Conservation (phyloP, 208 protist species). For the Wallacemonas collosoma region DNA sequence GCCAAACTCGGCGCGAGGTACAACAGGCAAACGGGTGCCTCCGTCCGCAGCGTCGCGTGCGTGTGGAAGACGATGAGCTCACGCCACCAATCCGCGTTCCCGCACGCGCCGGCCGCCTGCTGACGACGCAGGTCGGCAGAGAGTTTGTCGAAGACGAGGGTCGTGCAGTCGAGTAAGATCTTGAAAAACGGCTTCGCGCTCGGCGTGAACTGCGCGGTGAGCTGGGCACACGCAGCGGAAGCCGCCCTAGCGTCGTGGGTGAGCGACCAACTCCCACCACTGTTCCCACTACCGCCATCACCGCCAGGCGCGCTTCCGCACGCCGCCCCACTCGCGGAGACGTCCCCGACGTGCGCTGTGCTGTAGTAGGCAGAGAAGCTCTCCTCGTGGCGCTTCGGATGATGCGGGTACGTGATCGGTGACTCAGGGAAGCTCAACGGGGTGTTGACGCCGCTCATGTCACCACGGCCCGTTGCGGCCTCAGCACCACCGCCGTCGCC, state of each 20-base stretch:
- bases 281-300: too few relatives aligned
- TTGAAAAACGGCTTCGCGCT: conserved; percentile 38
- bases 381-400: neutral
- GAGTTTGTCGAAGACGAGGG: conserved; percentile 55
- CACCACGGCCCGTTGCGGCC: neutral
- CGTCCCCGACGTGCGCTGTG: too few relatives aligned
- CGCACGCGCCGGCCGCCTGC: conserved; percentile 60
- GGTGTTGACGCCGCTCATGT: neutral
- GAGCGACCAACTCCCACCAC: neutral
- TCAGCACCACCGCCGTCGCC: neutral
- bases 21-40: conserved; percentile 57
- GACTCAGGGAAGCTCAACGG: neutral
- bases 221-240: neutral
- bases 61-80: conserved; percentile 68
- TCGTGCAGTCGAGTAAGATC: conserved; percentile 56
- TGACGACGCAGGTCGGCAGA: conserved; percentile 61
- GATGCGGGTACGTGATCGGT: neutral
- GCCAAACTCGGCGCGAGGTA: conserved; percentile 75
- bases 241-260: conserved; percentile 1
- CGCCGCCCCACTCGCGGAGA: too few relatives aligned
- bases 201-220: conserved; percentile 4
- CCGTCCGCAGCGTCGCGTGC: conserved; percentile 37
- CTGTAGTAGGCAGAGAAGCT: too few relatives aligned
- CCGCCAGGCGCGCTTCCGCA: too few relatives aligned
- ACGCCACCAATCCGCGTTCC: conserved; percentile 78